phyloP scores from a whole-genome alignment of 352 stramenopile genomes.

The Pilasporangium apinafurcum region DNA sequence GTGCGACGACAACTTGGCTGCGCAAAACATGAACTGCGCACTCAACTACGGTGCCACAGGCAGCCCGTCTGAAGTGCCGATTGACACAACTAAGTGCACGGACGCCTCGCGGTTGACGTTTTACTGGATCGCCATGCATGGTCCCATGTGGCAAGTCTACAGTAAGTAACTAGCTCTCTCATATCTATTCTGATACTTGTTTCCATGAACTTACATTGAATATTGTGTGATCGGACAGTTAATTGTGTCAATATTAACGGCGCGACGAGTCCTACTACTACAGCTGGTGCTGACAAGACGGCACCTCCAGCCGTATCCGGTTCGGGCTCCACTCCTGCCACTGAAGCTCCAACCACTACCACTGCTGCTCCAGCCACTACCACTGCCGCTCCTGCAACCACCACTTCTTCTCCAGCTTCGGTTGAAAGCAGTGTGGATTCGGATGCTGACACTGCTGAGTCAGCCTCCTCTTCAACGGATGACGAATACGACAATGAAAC shows the following conservation, averaged over 20 bases:
- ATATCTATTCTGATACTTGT: neutral
- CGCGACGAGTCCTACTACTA: too few relatives aligned
- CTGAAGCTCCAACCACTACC: neutral
- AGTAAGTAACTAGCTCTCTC: conserved; percentile 3
- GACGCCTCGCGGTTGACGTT: conserved; percentile 31
- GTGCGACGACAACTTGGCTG: conserved; percentile 25
- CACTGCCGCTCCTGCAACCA: neutral
- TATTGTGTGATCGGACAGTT: conserved; percentile 1
- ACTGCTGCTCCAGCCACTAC: neutral
- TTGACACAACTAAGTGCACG: conserved; percentile 27
- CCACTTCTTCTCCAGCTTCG: too few relatives aligned
- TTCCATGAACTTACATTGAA: neutral
- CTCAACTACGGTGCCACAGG: conserved; percentile 18
- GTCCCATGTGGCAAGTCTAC: conserved; percentile 52
- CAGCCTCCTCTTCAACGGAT: too few relatives aligned
- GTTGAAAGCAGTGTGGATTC: too few relatives aligned
- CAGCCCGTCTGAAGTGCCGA: conserved; percentile 19
- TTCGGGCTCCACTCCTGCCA: neutral
- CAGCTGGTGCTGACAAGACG: too few relatives aligned
- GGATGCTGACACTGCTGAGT: too few relatives aligned
- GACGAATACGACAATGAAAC: conserved; percentile 3
- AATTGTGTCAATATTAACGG: conserved; percentile 17
- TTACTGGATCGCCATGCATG: conserved; percentile 50
- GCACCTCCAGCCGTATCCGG: conserved; percentile 1
- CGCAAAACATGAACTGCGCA: conserved; percentile 30